Evolutionary conservation across 352 stramenopile species (phyloP).

Genomic region (Globisporangium paroecandrum): DNA sequence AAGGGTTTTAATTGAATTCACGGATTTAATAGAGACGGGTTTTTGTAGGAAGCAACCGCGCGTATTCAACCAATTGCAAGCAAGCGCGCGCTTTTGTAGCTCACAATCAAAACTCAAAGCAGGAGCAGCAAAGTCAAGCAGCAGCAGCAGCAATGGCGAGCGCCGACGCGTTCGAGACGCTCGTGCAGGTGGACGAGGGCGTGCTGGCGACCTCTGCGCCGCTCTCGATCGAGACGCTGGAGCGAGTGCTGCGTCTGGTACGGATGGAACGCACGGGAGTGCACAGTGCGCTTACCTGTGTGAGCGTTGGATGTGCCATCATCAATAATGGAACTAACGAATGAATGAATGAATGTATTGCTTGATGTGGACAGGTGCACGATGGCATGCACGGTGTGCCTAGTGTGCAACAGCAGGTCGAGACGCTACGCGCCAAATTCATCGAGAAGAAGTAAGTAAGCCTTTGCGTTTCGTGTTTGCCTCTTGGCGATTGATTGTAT

Average conservation of each 20-base stretch:
- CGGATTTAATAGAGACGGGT: too few relatives aligned
- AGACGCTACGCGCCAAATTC: constrained; percentile 44
- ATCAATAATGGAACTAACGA: not conserved
- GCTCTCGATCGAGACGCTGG: constrained; percentile 40
- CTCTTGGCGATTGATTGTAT: not conserved
- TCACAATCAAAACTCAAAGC: not conserved
- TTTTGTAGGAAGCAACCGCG: too few relatives aligned
- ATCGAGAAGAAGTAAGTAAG: constrained; percentile 47
- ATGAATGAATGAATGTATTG: not conserved
- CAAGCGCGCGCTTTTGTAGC: not conserved
- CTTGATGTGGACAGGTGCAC: constrained; percentile 26
- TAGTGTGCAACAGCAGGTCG: constrained; percentile 37
- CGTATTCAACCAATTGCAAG: constrained; percentile 1
- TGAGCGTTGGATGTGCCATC: not conserved
- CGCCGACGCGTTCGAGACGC: constrained; percentile 43
- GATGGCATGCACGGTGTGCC: constrained; percentile 36
- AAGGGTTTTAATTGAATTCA: too few relatives aligned
- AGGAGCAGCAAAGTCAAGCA: not conserved
- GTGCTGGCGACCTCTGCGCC: constrained; percentile 62
- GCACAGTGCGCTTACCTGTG: not conserved
- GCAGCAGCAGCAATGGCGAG: not conserved
- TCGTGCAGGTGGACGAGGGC: constrained; percentile 65
- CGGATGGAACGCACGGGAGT: not conserved
- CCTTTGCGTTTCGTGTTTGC: not conserved
- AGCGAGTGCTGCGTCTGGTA: constrained; percentile 48